Percentiles rank a stretch among this genome's conserved stretches.
Evolutionary conservation across 306 rosid species (phyloP).

Genomic region (Vicia sativa): DNA sequence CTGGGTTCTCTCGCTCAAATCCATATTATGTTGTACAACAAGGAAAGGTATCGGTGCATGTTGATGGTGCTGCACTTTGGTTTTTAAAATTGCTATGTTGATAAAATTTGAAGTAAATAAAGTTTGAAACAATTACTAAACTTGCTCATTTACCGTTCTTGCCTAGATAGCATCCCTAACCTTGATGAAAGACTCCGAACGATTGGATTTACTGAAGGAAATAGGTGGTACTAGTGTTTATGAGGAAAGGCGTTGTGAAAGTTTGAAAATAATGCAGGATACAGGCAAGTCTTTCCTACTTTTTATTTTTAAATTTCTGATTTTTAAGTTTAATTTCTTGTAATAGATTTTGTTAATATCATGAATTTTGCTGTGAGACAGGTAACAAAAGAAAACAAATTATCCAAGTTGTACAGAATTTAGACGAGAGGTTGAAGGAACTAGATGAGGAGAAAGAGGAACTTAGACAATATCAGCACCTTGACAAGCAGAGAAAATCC

Average conservation of each 20-base stretch:
- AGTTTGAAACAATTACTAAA: constrained; percentile 12
- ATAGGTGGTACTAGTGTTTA: constrained; percentile 98
- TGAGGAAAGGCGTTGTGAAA: constrained; percentile 97
- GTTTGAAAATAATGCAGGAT: constrained; percentile 97
- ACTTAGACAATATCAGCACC: constrained; percentile 86
- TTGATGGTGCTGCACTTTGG: constrained; percentile 33
- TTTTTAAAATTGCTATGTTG: constrained; percentile 28
- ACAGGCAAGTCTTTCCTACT: constrained; percentile 59
- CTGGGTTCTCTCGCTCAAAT: constrained; percentile 98
- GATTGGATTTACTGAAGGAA: constrained; percentile 91
- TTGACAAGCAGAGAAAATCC: constrained; percentile 90
- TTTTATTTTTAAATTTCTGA: constrained; percentile 4
- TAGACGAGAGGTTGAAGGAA: constrained; percentile 93
- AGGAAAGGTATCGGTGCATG: constrained; percentile 73
- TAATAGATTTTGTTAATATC: constrained; percentile 12
- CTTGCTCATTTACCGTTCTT: constrained; percentile 27
- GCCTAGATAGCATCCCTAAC: constrained; percentile 85
- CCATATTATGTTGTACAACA: constrained; percentile 99
- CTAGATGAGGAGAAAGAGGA: constrained; percentile 99
- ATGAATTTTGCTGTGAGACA: constrained; percentile 46
- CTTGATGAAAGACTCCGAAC: constrained; percentile 95
- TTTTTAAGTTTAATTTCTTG: constrained; percentile 27
- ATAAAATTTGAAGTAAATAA: constrained; percentile 11
- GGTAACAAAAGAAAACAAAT: constrained; percentile 93
- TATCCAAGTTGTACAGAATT: constrained; percentile 96